Evolutionary conservation across 768 basidiomycete species (phyloP).

Genomic region (Cystobasidium tubakii): DNA sequence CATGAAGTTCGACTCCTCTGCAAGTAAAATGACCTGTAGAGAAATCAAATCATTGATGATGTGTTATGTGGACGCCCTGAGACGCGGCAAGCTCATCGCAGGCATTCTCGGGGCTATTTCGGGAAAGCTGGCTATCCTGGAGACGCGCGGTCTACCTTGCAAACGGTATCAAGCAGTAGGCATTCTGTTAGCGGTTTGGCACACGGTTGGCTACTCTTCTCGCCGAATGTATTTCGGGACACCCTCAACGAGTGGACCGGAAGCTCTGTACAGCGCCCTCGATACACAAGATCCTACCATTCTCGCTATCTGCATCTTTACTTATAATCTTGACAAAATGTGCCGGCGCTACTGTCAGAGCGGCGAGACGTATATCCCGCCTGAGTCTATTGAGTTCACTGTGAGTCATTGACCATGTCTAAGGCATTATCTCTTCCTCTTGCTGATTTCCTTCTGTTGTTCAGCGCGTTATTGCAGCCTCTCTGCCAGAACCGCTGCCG

Average conservation of each 20-base stretch:
- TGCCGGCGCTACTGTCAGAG: slow-evolving; percentile 19
- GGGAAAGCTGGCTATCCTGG: slow-evolving; percentile 8
- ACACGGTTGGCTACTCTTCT: slow-evolving; percentile 1
- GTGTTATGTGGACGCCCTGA: slow-evolving; percentile 25
- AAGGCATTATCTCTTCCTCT: neutral
- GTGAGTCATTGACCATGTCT: neutral
- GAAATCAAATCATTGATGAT: slow-evolving; percentile 22
- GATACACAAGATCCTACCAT: slow-evolving; percentile 9
- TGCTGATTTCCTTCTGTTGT: neutral
- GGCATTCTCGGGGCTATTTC: slow-evolving; percentile 24
- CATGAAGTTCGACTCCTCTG: neutral
- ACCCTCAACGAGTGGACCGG: slow-evolving; percentile 7
- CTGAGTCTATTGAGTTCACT: slow-evolving; percentile 20
- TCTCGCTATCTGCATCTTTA: slow-evolving; percentile 24
- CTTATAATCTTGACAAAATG: slow-evolving; percentile 20
- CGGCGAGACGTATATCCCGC: neutral
- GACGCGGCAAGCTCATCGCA: slow-evolving; percentile 3
- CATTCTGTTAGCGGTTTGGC: slow-evolving; percentile 20
- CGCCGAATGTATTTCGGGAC: slow-evolving; percentile 13
- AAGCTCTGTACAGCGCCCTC: slow-evolving; percentile 14
- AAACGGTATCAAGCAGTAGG: slow-evolving; percentile 16
- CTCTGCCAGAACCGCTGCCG: neutral
- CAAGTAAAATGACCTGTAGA: neutral
- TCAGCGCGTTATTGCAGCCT: neutral
- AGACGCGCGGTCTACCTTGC: neutral